Evolutionary conservation across 768 basidiomycete species (phyloP), one percentile per base, ranked within the genome.

Genomic region (Boletus subparvulus): DNA sequence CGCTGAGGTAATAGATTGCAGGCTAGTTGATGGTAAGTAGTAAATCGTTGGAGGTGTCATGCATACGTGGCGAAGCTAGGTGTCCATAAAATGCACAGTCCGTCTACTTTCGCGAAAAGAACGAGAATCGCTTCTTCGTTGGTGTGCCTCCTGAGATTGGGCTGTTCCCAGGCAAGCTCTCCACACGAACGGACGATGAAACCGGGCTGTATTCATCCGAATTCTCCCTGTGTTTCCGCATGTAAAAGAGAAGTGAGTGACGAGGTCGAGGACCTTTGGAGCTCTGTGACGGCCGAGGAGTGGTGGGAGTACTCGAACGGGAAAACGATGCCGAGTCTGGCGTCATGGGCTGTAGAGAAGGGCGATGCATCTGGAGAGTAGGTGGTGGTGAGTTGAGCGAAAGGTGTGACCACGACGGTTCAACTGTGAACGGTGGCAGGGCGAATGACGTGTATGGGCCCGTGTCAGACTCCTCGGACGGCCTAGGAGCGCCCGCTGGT

Each of bases 391-490:
- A 41, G 11, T 59, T 41, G n/a, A 65, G 61, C 19, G 61, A 69
- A 41, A 58, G 36, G 19, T 48, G 64, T 14, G 69, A 59, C 58
- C 60, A 60, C 17, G 66, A 59, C 1, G 61, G 35, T 41, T 61
- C 61, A 24, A 69, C 58, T 17, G 71, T 24, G 36, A 69, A 71
- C 8, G 66, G 61, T 17, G 69, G 61, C 9, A 71, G 44, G 36
- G 69, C 69, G 14, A 71, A 71, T 50, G 69, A 71, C 39, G 54
- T 71, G 44, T 73, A 71, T 1, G 69, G 69, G 14, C 69, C 69
- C 42, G 61, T 73, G 45, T 71, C 71, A 45, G 69, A 71, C 58
- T 71, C 69, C 65, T 71, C 69, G 60, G 69, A 71, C 19, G 69
- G 69, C n/a, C 24, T 63, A 33, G 69, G 51, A 24, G 9, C 40